A percentile compares a stretch with the other conserved stretches of the same genome.
These are phyloP conservation scores for Acanthamoeba royreba DNA, from an alignment of 208 protist species.

Conservation along the genomic window DNA sequence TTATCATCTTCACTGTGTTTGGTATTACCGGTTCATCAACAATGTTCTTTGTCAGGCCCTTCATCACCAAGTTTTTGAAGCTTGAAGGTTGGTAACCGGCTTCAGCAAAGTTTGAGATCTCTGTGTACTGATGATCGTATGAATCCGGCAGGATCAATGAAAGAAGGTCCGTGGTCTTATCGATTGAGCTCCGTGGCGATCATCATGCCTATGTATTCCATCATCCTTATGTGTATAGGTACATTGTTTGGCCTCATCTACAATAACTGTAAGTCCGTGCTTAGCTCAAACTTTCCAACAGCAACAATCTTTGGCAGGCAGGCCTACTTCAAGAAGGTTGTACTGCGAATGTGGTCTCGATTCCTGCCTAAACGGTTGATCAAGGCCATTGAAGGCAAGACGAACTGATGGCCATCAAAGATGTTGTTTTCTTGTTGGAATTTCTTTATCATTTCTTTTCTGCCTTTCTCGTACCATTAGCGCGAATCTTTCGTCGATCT, in stretches of 20 bases:
- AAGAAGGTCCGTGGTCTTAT: constrained; percentile 27
- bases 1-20: constrained; percentile 12
- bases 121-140: not conserved
- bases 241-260: not conserved
- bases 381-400: not conserved
- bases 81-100: not conserved
- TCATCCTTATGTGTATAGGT: constrained; percentile 11
- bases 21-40: not conserved
- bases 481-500: no score
- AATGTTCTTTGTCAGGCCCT: not conserved
- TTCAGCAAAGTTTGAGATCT: not conserved
- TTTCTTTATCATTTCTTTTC: no score
- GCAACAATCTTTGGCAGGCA: not conserved
- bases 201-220: constrained; percentile 29
- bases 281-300: not conserved
- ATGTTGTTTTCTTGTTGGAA: no score
- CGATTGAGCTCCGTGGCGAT: not conserved
- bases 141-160: not conserved
- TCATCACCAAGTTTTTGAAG: not conserved
- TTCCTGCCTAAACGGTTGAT: not conserved
- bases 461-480: no score
- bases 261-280: not conserved
- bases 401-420: no score
- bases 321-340: constrained; percentile 23
- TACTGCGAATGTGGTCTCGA: not conserved